Percentiles rank a stretch among this genome's conserved stretches.
These are phyloP conservation scores for Lachnellula occidentalis DNA, from an alignment of 2,329 filamentous ascomycete genomes.

Conservation along the genomic window DNA sequence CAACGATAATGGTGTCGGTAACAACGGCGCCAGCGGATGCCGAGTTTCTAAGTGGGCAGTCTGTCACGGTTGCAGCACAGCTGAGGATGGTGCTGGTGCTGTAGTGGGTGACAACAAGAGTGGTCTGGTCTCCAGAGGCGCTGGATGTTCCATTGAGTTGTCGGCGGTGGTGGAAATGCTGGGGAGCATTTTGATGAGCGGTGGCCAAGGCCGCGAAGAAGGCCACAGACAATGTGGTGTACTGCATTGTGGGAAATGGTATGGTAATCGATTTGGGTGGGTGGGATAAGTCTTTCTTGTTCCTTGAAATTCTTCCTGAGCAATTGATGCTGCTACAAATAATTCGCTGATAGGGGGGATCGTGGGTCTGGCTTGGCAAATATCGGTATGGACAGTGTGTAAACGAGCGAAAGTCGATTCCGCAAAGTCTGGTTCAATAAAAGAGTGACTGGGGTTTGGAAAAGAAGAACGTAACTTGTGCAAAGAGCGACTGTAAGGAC, in stretches of 20 bases:
- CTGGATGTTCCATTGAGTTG: constrained; percentile 18
- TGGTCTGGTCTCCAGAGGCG: constrained; percentile 28
- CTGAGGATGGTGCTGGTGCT: constrained; percentile 34
- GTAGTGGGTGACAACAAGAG: constrained; percentile 34
- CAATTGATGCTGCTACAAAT: constrained; percentile 23
- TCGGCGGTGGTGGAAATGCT: constrained; percentile 27
- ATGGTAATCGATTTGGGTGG: constrained; percentile 8
- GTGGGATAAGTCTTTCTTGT: constrained; percentile 7
- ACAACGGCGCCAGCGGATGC: constrained; percentile 28
- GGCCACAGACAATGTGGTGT: constrained; percentile 25
- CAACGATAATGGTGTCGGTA: constrained; percentile 37
- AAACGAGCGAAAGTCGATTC: constrained; percentile 32
- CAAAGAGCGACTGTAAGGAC: constrained; percentile 29
- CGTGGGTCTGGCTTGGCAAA: constrained; percentile 1
- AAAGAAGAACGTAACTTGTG: constrained; percentile 23
- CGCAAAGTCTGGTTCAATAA: constrained; percentile 24
- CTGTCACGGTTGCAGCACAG: constrained; percentile 36
- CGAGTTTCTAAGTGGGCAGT: constrained; percentile 34
- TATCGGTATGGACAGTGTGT: constrained; percentile 16
- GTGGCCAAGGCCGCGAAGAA: constrained; percentile 32
- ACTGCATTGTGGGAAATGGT: constrained; percentile 27
- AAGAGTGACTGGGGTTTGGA: constrained; percentile 30
- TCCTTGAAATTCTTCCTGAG: constrained; percentile 14
- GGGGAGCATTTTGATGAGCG: constrained; percentile 22
- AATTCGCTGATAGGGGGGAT: not conserved